Evolutionary conservation across 2,329 filamentous ascomycete genomes (phyloP).

Genomic region (Fusarium tjaetaba): DNA sequence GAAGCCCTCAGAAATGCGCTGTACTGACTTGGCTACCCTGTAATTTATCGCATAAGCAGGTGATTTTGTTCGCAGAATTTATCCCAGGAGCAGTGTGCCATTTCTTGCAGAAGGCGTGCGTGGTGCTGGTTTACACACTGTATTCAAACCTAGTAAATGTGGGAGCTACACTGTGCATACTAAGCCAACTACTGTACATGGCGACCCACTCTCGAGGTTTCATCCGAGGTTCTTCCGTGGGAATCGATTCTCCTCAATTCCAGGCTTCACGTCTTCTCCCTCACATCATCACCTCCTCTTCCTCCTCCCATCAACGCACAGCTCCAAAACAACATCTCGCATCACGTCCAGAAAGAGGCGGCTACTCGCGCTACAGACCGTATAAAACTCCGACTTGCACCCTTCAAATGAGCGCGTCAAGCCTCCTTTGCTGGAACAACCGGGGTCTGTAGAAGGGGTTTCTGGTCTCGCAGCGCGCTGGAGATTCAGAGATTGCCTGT

Average conservation of each 20-base stretch:
- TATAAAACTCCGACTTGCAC: neutral
- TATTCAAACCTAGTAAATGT: rapidly evolving
- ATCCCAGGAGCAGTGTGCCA: neutral
- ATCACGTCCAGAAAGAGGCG: neutral
- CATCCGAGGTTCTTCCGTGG: neutral
- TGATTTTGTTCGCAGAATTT: neutral
- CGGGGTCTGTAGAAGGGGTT: constrained; percentile 26
- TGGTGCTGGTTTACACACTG: neutral
- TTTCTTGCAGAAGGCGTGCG: neutral
- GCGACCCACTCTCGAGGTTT: neutral
- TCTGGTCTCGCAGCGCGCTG: constrained; percentile 26
- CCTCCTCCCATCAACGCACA: too few species aligned
- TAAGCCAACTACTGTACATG: neutral
- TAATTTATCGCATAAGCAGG: neutral
- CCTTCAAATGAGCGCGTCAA: neutral
- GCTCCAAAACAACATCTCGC: neutral
- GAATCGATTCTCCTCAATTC: neutral
- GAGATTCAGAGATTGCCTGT: constrained; percentile 20
- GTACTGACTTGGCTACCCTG: neutral
- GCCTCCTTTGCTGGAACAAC: constrained; percentile 11
- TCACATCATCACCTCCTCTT: too few species aligned
- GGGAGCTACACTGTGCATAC: neutral
- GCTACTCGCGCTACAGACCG: neutral
- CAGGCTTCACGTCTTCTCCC: neutral
- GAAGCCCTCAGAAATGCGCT: neutral